A percentile compares a stretch with the other conserved stretches of the same genome.
phyloP scores from a whole-genome alignment of 2,329 filamentous ascomycete genomes.

The Aspergillus sp. region DNA sequence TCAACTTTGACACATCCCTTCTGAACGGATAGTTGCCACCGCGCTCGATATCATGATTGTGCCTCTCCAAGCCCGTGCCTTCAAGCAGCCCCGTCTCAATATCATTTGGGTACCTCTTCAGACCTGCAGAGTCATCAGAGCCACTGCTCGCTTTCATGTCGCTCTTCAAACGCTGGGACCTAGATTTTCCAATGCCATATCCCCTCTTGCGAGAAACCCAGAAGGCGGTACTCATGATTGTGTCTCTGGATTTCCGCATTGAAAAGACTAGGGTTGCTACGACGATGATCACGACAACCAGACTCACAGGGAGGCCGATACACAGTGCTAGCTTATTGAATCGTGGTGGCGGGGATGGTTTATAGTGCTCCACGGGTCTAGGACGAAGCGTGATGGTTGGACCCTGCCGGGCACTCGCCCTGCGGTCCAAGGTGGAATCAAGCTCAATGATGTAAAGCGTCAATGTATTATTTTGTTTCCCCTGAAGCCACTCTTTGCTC shows the following conservation, averaged over 20 bases:
- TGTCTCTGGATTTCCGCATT: conserved; percentile 41
- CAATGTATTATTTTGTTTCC: conserved; percentile 36
- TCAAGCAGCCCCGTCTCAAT: conserved; percentile 17
- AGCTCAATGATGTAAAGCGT: conserved; percentile 38
- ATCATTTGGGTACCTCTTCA: conserved; percentile 26
- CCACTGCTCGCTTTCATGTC: conserved; percentile 27
- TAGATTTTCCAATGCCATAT: conserved; percentile 39
- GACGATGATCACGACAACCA: conserved; percentile 38
- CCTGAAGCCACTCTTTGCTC: conserved; percentile 43
- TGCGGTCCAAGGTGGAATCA: conserved; percentile 25
- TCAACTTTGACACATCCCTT: conserved; percentile 39
- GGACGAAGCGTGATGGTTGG: conserved; percentile 37
- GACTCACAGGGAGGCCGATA: conserved; percentile 43
- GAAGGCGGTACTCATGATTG: conserved; percentile 34
- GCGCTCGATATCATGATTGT: conserved; percentile 31
- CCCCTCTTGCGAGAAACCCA: conserved; percentile 37
- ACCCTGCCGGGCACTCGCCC: conserved; percentile 31
- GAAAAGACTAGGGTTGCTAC: conserved; percentile 40
- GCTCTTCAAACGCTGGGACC: conserved; percentile 33
- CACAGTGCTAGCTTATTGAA: conserved; percentile 37
- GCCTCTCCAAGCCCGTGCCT: conserved; percentile 21
- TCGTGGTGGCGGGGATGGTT: conserved; percentile 29
- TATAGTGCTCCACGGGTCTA: conserved; percentile 35
- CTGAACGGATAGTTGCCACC: conserved; percentile 33
- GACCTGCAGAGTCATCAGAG: conserved; percentile 30